Base-by-base conservation (phyloP, 1,284 basidiomycete genomes). In the Coniophora puteana region DNA sequence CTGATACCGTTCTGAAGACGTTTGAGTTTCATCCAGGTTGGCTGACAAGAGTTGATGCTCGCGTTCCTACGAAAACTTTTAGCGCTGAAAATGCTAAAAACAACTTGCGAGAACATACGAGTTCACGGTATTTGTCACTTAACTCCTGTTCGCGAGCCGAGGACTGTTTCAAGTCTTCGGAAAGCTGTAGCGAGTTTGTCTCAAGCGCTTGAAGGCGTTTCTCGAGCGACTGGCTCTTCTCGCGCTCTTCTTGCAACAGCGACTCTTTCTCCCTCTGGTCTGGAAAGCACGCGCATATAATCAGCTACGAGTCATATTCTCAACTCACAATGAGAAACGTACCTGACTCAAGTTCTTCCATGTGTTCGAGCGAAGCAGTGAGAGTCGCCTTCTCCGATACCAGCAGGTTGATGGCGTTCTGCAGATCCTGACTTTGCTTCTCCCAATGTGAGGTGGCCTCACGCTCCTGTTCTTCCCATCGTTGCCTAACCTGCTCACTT, bases 301-400 rank as follows among this genome's bases (percentile, higher is more conserved):
- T 36, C 46, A 22, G 41, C 40, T 8, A 13, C 20, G 39, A 47
- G 36, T 20, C 44, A 22, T 17, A 20, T 26, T 22, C n/a, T n/a
- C n/a, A n/a, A n/a, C 27, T 32, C 36, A n/a, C n/a, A 13, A 7
- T 26, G 17, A 18, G 27, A 22, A 5, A 61, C 67, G 12, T 57
- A 85, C 82, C 68, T 25, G 67, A 61, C 51, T 81, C 76, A 11
- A 70, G 53, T 31, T 62, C 68, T 38, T 74, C 69, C 31, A 78
- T 48, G 34, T 69, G 70, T 48, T 80, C 71, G 23, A 83, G 53
- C 23, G 80, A 73, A 12, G 73, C 58, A 14, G 66, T 64, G 24
- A 88, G 63, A 8, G 74, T 69, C 10, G 75, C 72, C 58, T 86
- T 88, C 56, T 88, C 84, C 3, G 78, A 74, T 23, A 88, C 83